These are phyloP conservation scores for Yamadazyma takamatsuzukensis DNA, from an alignment of 805 yeast genomes.

Conservation along the genomic window DNA sequence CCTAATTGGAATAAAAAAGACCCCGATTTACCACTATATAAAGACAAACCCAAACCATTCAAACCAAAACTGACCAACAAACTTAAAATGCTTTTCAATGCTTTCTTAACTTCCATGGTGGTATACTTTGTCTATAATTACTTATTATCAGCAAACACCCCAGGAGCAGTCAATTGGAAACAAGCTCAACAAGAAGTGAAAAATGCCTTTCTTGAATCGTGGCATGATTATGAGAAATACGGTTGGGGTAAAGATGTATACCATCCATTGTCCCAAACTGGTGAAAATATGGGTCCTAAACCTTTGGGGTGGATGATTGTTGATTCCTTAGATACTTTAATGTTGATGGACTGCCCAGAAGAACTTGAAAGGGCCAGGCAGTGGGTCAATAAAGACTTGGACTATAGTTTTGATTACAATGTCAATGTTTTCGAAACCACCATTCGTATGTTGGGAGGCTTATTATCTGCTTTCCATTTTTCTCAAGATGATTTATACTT, in stretches of 20 bases:
- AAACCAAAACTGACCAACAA: conserved; percentile 10
- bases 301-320: conserved; percentile 95
- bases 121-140: conserved; percentile 38
- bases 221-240: conserved; percentile 69
- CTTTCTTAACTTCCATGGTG: conserved; percentile 34
- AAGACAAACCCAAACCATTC: conserved; percentile 26
- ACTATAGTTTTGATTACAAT: conserved; percentile 66
- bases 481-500: conserved; percentile 67
- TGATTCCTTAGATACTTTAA: conserved; percentile 79
- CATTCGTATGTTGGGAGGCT: conserved; percentile 89
- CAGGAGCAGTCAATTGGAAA: conserved; percentile 35
- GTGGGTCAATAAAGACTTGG: conserved; percentile 72
- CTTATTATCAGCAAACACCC: conserved; percentile 4
- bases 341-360: conserved; percentile 66
- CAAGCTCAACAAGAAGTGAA: conserved; percentile 55
- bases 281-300: conserved; percentile 69
- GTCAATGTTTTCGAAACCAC: conserved; percentile 93
- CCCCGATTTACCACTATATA: conserved; percentile 27
- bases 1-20: conserved; percentile 1
- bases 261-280: conserved; percentile 58
- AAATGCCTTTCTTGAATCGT: conserved; percentile 66
- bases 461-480: conserved; percentile 76
- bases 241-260: conserved; percentile 88
- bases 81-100: conserved; percentile 39
- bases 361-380: conserved; percentile 61